Conservation (phyloP, 495 filamentous ascomycete species). For the Neurospora sp. region DNA sequence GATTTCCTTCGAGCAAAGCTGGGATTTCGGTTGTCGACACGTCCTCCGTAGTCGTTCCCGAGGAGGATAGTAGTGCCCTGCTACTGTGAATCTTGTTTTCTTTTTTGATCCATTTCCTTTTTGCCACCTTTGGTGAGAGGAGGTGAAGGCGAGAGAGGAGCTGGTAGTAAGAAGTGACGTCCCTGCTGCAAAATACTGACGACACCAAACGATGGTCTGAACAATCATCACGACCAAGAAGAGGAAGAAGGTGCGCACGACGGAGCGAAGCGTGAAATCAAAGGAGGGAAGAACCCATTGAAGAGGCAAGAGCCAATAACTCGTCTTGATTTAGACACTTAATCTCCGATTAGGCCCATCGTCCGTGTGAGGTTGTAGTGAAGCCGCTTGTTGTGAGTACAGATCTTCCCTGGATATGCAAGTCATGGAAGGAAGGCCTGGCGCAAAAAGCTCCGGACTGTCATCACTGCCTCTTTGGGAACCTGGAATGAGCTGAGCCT, state of each 20-base stretch:
- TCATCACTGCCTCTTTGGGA: too few relatives aligned
- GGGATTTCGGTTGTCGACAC: not conserved
- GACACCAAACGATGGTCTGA: not conserved
- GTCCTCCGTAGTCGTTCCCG: too few relatives aligned
- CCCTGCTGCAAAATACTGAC: not conserved
- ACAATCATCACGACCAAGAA: not conserved
- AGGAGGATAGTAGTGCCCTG: too few relatives aligned
- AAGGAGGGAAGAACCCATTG: not conserved
- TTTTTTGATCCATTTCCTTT: not conserved
- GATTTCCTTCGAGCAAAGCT: not conserved
- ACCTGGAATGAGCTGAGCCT: too few relatives aligned
- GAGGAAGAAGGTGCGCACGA: not conserved
- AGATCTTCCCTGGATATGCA: not conserved
- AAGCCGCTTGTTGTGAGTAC: not conserved
- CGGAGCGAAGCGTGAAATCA: not conserved
- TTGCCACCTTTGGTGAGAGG: not conserved
- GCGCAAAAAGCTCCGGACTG: not conserved
- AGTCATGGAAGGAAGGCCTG: not conserved
- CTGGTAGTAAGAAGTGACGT: not conserved
- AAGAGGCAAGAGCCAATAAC: not conserved
- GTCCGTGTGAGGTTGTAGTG: not conserved
- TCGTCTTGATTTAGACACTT: not conserved
- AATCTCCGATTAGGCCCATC: slow-evolving; percentile 12
- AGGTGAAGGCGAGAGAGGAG: not conserved
- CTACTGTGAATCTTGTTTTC: not conserved